Evolutionary conservation across 306 rosid genomes (phyloP).

Genomic region (Gastrolobium villosum): DNA sequence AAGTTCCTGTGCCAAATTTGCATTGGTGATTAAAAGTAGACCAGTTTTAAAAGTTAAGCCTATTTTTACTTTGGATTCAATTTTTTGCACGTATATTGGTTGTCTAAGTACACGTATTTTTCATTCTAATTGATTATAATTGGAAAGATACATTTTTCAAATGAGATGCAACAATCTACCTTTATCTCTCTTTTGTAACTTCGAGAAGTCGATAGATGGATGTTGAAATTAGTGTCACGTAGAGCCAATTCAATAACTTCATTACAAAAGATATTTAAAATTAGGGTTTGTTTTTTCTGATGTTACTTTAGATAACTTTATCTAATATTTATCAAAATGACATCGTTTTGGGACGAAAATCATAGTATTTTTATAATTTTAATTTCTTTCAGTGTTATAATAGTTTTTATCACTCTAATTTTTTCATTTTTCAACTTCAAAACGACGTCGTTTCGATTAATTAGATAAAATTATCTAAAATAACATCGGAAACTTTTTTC

Average conservation of each 20-base stretch:
- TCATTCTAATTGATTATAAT: slow-evolving; percentile 16
- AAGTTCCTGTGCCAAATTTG: slow-evolving; percentile 32
- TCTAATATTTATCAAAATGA: no score
- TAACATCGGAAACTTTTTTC: no score
- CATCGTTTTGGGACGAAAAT: no score
- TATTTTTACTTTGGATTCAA: slow-evolving; percentile 37
- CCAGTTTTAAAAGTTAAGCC: slow-evolving; percentile 40
- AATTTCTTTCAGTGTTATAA: no score
- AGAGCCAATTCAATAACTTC: background rate
- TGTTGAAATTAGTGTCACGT: background rate
- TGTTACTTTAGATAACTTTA: no score
- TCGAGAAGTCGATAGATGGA: background rate
- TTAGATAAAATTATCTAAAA: no score
- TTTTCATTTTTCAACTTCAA: no score
- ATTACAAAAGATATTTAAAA: background rate
- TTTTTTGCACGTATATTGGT: slow-evolving; percentile 7
- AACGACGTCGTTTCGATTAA: no score
- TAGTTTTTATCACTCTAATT: no score
- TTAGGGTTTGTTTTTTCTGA: no score
- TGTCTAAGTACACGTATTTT: slow-evolving; percentile 25
- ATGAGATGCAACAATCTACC: slow-evolving; percentile 17
- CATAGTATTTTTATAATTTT: no score
- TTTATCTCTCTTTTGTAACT: background rate
- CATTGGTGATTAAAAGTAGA: slow-evolving; percentile 47
- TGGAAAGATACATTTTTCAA: background rate